These are phyloP conservation scores for Ramichloridium luteum DNA, from an alignment of 2,329 filamentous ascomycete genomes.

Conservation along the genomic window DNA sequence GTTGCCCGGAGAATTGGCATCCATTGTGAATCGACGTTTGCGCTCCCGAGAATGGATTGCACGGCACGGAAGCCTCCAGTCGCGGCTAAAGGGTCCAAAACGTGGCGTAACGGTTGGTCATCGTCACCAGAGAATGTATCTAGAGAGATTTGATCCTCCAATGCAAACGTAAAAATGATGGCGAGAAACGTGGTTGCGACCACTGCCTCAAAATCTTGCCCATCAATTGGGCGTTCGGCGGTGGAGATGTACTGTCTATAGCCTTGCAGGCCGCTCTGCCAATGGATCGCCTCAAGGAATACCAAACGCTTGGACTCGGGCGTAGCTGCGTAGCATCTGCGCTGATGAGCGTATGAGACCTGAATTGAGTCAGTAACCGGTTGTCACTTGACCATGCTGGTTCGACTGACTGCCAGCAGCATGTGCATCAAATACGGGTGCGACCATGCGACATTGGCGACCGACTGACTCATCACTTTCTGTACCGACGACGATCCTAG, in stretches of 20 bases:
- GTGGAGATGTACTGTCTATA: constrained; percentile 8
- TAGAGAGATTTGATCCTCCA: constrained; percentile 6
- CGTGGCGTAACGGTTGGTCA: constrained; percentile 3
- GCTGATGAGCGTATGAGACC: constrained; percentile 2
- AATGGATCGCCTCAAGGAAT: constrained; percentile 9
- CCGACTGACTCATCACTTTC: constrained; percentile 10
- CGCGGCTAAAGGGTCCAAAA: constrained; percentile 9
- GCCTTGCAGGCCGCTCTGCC: constrained; percentile 12
- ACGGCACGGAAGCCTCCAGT: constrained; percentile 10
- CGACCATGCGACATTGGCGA: constrained; percentile 10
- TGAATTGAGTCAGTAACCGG: constrained; percentile 1
- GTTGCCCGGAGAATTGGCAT: constrained; percentile 5
- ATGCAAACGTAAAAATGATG: constrained; percentile 11
- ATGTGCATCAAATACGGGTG: constrained; percentile 15
- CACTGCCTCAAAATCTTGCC: constrained; percentile 7
- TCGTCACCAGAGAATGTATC: constrained; percentile 1
- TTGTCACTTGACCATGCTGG: too few relatives aligned
- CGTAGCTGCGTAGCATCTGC: too few relatives aligned
- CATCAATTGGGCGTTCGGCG: background rate
- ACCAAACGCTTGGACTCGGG: background rate
- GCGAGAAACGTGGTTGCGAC: constrained; percentile 12
- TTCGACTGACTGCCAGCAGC: constrained; percentile 14
- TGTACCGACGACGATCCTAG: constrained; percentile 7
- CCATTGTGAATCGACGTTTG: constrained; percentile 7
- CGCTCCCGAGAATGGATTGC: constrained; percentile 2